Base-by-base conservation (phyloP, 2,329 filamentous ascomycete genomes). In the Pseudogymnoascus sp. region DNA sequence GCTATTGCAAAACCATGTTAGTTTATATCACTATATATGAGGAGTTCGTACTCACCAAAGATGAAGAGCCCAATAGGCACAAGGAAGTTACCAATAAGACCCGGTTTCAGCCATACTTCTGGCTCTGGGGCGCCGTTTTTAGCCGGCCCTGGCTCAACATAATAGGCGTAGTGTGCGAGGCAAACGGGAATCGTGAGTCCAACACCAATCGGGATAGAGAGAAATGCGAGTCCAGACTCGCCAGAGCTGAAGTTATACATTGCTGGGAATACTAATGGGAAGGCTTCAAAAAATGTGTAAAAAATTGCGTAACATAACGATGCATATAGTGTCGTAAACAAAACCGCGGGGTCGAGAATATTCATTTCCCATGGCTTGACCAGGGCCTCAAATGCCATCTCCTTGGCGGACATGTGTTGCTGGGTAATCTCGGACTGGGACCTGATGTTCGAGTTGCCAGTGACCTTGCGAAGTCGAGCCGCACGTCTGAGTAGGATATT, bases 381-480 rank as follows among this genome's bases (percentile, higher is more conserved):
- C 18, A 89, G 76, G 0, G 85, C 82, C 38, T 87, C 81, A 43
- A 79, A 63, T 6, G 80, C 73, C 18, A 85, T 74, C 8, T 78
- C 75, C 5, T 74, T 74, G 1, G 78, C 71, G 21, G 76, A 81
- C 70, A 84, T 76, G 63, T 79, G 76, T 37, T 76, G 77, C 72
- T 85, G 82, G 69, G 87, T 82, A 63, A 89, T 84, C 71, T 90
- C 87, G 61, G 82, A 82, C 66, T 88, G 83, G 0, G 84, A 82
- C 72, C 82, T 81, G 74, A 88, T 82, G 36, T 75, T 73, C 1
- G 72, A 64, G 66, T 82, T 80, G 14, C 83, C 83, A 0, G 84
- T 87, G 46, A 82, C 73, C 69, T 80, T 82, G 60, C 87, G 81
- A 3, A 89, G 77, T 5, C 84, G 80, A 49, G 75, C 70, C 1